These are phyloP conservation scores for Pseudogymnoascus sp. DNA, from an alignment of 2,329 filamentous ascomycete species.

Conservation along the genomic window DNA sequence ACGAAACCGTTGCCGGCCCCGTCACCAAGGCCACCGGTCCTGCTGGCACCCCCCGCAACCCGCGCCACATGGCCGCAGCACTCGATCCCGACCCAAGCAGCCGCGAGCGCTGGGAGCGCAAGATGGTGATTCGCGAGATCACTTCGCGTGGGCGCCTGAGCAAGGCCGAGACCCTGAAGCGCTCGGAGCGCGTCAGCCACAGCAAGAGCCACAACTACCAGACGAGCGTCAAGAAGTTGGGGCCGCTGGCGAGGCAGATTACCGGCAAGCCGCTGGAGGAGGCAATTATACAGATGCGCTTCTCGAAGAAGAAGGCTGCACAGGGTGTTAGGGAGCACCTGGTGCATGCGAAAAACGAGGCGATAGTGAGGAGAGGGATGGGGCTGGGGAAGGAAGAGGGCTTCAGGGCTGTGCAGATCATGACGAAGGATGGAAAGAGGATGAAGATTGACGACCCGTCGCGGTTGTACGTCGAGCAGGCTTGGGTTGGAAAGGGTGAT, in stretches of 20 bases:
- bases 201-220: slow-evolving; percentile 65
- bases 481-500: slow-evolving; percentile 78
- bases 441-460: slow-evolving; percentile 65
- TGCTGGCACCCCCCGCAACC: slow-evolving; percentile 32
- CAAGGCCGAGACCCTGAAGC: slow-evolving; percentile 58
- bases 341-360: slow-evolving; percentile 71
- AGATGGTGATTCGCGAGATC: slow-evolving; percentile 73
- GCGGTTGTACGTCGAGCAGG: slow-evolving; percentile 83
- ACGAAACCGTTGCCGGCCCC: slow-evolving; percentile 30
- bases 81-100: slow-evolving; percentile 68
- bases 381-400: slow-evolving; percentile 44
- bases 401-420: slow-evolving; percentile 43
- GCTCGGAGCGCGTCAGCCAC: slow-evolving; percentile 47
- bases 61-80: slow-evolving; percentile 49
- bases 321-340: slow-evolving; percentile 72
- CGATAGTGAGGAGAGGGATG: slow-evolving; percentile 77
- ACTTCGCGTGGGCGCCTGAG: slow-evolving; percentile 58
- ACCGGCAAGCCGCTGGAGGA: slow-evolving; percentile 89
- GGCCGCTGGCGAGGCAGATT: slow-evolving; percentile 78
- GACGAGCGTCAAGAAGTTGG: slow-evolving; percentile 87
- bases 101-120: slow-evolving; percentile 70
- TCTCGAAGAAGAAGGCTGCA: slow-evolving; percentile 88
- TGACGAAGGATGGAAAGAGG: slow-evolving; percentile 66
- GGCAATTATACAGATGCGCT: slow-evolving; percentile 88
- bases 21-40: slow-evolving; percentile 9